Percentiles rank a stretch among this genome's conserved stretches.
phyloP scores from a whole-genome alignment of 2,329 filamentous ascomycete species.

The Verticillium isaacii region DNA sequence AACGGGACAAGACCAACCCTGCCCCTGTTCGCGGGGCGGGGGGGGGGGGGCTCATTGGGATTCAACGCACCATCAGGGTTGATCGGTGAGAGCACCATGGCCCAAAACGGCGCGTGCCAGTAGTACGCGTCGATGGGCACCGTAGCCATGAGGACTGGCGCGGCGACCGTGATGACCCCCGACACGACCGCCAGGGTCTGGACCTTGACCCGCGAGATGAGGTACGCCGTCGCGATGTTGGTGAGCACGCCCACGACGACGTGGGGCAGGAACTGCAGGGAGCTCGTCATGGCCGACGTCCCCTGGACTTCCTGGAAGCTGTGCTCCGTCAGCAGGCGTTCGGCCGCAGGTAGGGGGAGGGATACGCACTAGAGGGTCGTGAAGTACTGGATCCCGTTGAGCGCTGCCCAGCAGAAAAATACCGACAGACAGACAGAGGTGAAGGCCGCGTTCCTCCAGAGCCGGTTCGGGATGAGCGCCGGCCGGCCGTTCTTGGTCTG shows the following conservation, averaged over 20 bases:
- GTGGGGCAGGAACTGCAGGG: constrained; percentile 42
- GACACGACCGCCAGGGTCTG: constrained; percentile 32
- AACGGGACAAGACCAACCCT: no score
- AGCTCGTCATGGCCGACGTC: constrained; percentile 38
- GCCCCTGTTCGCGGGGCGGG: no score
- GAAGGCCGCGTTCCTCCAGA: constrained; percentile 54
- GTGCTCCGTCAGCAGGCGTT: constrained; percentile 17
- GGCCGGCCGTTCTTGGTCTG: constrained; percentile 42
- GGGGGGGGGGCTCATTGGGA: no score
- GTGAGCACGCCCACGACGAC: constrained; percentile 35
- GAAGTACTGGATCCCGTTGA: constrained; percentile 44
- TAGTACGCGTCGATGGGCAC: constrained; percentile 41
- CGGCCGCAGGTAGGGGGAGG: constrained; percentile 18
- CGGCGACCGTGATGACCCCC: constrained; percentile 36
- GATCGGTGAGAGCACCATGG: constrained; percentile 37
- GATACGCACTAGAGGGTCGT: constrained; percentile 31
- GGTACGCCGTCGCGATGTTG: constrained; percentile 36
- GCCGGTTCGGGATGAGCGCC: constrained; percentile 54
- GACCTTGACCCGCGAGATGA: constrained; percentile 32
- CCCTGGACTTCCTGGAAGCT: constrained; percentile 42
- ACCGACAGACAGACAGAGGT: constrained; percentile 48
- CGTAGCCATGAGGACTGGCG: constrained; percentile 51
- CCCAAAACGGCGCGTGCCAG: constrained; percentile 42
- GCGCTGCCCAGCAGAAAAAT: constrained; percentile 38
- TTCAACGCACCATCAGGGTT: constrained; percentile 25